A percentile compares a stretch with the other conserved stretches of the same genome.
phyloP scores from a whole-genome alignment of 495 filamentous ascomycete species.

The Lichina pygmaea region DNA sequence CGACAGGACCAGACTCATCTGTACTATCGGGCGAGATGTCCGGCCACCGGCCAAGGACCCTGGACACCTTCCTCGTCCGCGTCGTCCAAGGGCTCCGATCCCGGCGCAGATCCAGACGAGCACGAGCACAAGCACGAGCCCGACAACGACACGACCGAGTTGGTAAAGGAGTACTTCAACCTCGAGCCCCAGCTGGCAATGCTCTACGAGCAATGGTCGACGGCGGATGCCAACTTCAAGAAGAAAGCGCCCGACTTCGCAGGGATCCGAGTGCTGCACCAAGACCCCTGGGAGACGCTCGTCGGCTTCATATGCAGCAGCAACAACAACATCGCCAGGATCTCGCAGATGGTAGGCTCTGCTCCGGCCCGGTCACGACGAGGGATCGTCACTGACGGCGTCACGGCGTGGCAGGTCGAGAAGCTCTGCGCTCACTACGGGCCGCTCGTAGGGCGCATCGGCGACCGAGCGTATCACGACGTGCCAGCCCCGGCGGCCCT shows the following conservation, averaged over 20 bases:
- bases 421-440: slow-evolving; percentile 80
- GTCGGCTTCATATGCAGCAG: slow-evolving; percentile 92
- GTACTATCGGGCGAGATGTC: slow-evolving; percentile 51
- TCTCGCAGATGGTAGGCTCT: slow-evolving; percentile 56
- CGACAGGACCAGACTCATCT: slow-evolving; percentile 56
- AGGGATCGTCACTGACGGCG: background rate
- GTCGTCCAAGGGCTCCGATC: slow-evolving; percentile 7
- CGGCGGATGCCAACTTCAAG: slow-evolving; percentile 67
- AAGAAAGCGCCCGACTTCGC: slow-evolving; percentile 67
- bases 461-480: slow-evolving; percentile 51
- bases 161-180: slow-evolving; percentile 62
- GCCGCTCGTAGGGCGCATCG: slow-evolving; percentile 40
- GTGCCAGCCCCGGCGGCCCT: slow-evolving; percentile 57
- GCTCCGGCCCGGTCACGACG: background rate
- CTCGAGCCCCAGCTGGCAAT: slow-evolving; percentile 40
- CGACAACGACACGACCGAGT: slow-evolving; percentile 28
- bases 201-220: slow-evolving; percentile 73
- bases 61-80: slow-evolving; percentile 1
- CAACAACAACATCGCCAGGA: slow-evolving; percentile 93
- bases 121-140: too few species aligned
- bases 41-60: slow-evolving; percentile 6
- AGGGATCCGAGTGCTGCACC: slow-evolving; percentile 79
- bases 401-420: slow-evolving; percentile 23
- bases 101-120: slow-evolving; percentile 10
- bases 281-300: slow-evolving; percentile 90